Evolutionary conservation across 2,329 filamentous ascomycete species (phyloP).

Genomic region (Teratosphaeria zuluensis): DNA sequence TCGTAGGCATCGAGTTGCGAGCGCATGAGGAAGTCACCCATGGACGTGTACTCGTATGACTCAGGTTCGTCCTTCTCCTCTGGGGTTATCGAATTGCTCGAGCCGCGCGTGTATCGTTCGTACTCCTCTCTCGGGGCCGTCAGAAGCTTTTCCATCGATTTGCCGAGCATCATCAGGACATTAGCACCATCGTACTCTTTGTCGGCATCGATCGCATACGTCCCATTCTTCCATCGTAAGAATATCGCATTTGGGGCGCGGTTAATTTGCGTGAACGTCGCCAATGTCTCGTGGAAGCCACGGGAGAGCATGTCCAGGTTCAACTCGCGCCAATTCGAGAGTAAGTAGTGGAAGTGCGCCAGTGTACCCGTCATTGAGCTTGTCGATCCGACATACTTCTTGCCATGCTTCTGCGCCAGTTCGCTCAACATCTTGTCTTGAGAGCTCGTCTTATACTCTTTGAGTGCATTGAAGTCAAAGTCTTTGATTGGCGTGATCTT

Average conservation of each 20-base stretch:
- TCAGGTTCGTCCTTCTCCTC: constrained; percentile 64
- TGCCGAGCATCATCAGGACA: constrained; percentile 82
- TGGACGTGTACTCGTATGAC: constrained; percentile 76
- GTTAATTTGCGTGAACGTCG: constrained; percentile 62
- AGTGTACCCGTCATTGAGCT: constrained; percentile 90
- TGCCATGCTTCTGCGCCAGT: constrained; percentile 55
- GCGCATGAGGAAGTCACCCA: constrained; percentile 84
- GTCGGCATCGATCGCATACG: constrained; percentile 91
- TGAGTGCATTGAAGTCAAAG: constrained; percentile 83
- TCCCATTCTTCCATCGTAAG: constrained; percentile 68
- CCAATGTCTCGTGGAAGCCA: constrained; percentile 48
- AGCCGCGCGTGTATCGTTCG: constrained; percentile 67
- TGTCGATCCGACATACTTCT: constrained; percentile 86
- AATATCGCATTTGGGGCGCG: constrained; percentile 72
- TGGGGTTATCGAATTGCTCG: constrained; percentile 58
- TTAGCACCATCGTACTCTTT: constrained; percentile 82
- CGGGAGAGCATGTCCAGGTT: constrained; percentile 58
- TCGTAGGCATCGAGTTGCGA: constrained; percentile 92
- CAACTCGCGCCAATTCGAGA: constrained; percentile 72
- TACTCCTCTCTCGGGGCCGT: constrained; percentile 75
- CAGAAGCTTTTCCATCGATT: constrained; percentile 92
- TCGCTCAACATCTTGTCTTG: constrained; percentile 63
- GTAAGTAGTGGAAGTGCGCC: constrained; percentile 82
- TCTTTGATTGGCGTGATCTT: constrained; percentile 87
- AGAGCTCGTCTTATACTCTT: constrained; percentile 84